phyloP scores from a whole-genome alignment of 1,284 basidiomycete genomes.

The Moesziomyces globuligerus region DNA sequence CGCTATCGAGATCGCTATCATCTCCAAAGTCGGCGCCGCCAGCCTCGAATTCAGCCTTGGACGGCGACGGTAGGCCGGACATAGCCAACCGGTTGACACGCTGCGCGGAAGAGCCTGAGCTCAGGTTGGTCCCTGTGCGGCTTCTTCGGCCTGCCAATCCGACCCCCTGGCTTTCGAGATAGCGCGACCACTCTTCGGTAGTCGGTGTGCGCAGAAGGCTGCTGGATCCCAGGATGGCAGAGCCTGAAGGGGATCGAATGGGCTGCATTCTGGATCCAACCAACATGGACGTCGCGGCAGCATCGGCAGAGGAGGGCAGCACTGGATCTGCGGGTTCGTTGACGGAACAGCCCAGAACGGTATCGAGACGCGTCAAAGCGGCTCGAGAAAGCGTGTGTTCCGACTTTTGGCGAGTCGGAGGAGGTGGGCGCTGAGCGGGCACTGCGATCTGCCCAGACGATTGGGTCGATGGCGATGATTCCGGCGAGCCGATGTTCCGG shows the following conservation, averaged over 20 bases:
- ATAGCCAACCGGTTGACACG: constrained; percentile 18
- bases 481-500: constrained; percentile 2
- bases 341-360: constrained; percentile 15
- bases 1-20: constrained; percentile 38
- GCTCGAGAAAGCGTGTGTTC: constrained; percentile 28
- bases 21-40: constrained; percentile 14
- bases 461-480: constrained; percentile 20
- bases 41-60: constrained; percentile 16
- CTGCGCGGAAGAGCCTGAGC: constrained; percentile 41
- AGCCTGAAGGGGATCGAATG: constrained; percentile 30
- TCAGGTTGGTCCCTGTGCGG: constrained; percentile 26
- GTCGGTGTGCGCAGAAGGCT: constrained; percentile 58
- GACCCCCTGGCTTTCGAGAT: constrained; percentile 56
- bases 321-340: constrained; percentile 3
- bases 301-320: constrained; percentile 15
- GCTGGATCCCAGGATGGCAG: constrained; percentile 14
- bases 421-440: constrained; percentile 6
- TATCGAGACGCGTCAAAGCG: constrained; percentile 28
- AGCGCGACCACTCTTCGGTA: constrained; percentile 62
- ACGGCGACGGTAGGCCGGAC: constrained; percentile 15
- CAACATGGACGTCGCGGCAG: constrained; percentile 5
- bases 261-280: constrained; percentile 7
- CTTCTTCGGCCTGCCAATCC: constrained; percentile 33
- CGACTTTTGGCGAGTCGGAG: constrained; percentile 18
- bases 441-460: background rate